phyloP scores from a whole-genome alignment of 768 basidiomycete species.

The Phallus indusiatus region DNA sequence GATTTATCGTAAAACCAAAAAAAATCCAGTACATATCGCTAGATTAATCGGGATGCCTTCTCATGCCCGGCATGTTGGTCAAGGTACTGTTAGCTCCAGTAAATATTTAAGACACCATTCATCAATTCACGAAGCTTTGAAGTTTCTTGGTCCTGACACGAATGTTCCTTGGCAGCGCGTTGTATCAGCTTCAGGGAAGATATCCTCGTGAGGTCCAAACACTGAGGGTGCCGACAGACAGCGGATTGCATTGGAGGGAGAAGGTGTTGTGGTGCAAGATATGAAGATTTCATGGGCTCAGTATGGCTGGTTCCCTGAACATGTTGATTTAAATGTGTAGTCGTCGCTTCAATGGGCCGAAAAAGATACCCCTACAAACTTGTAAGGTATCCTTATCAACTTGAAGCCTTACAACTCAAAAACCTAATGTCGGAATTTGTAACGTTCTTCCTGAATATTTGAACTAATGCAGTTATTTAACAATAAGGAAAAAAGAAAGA shows the following conservation, averaged over 20 bases:
- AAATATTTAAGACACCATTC: not conserved
- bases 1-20: not conserved
- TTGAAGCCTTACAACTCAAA: no score
- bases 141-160: conserved; percentile 56
- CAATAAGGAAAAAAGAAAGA: no score
- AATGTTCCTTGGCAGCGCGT: conserved; percentile 81
- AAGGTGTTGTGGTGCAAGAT: conserved; percentile 67
- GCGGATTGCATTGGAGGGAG: conserved; percentile 63
- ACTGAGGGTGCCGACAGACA: conserved; percentile 74
- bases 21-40: conserved; percentile 58
- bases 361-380: no score
- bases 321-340: conserved; percentile 15
- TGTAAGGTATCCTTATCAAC: no score
- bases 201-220: conserved; percentile 78
- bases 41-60: conserved; percentile 72
- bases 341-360: no score
- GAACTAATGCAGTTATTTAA: no score
- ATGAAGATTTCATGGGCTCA: conserved; percentile 24
- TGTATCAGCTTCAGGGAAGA: conserved; percentile 55
- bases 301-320: conserved; percentile 37
- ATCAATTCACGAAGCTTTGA: conserved; percentile 47
- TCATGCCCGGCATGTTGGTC: conserved; percentile 74
- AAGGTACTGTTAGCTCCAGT: conserved; percentile 37
- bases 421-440: no score
- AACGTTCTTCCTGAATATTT: no score